A percentile compares a stretch with the other conserved stretches of the same genome.
Conservation (phyloP, 202 grass and related monocot genomes). For the Hordeum pubiflorum region DNA sequence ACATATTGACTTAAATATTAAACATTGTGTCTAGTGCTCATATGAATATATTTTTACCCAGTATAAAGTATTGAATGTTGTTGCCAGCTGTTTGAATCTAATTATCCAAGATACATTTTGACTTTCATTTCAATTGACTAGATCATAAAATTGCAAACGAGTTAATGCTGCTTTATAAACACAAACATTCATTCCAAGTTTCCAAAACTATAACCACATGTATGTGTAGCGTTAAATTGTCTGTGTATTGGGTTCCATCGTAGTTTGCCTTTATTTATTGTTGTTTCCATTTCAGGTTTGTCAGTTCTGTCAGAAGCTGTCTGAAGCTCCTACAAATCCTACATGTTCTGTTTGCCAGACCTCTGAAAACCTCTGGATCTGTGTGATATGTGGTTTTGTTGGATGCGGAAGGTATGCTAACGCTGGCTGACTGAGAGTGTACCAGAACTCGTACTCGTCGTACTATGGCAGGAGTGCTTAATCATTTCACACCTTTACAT, state of each 20-base stretch:
- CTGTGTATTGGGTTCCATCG: not conserved
- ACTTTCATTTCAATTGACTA: not conserved
- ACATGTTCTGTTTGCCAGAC: constrained; percentile 92
- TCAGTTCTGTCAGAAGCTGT: constrained; percentile 77
- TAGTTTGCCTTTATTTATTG: not conserved
- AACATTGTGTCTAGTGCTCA: not conserved
- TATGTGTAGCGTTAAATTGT: not conserved
- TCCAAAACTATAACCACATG: not conserved
- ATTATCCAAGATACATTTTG: not conserved
- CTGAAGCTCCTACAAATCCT: constrained; percentile 68
- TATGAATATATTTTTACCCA: not conserved
- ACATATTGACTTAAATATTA: not conserved
- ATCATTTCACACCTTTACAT: not conserved
- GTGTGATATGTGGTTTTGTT: constrained; percentile 95
- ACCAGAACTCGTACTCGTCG: not conserved
- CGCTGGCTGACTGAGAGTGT: not conserved
- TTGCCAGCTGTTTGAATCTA: not conserved
- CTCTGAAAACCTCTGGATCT: constrained; percentile 91
- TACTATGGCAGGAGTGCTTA: not conserved
- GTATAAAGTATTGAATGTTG: not conserved
- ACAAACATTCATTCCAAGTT: not conserved
- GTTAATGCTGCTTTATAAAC: not conserved
- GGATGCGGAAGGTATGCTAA: constrained; percentile 88
- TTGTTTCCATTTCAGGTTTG: constrained; percentile 63
- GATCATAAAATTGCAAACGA: not conserved